Evolutionary conservation across 2,329 filamentous ascomycete species (phyloP).

Genomic region (Colletotrichum sp.): DNA sequence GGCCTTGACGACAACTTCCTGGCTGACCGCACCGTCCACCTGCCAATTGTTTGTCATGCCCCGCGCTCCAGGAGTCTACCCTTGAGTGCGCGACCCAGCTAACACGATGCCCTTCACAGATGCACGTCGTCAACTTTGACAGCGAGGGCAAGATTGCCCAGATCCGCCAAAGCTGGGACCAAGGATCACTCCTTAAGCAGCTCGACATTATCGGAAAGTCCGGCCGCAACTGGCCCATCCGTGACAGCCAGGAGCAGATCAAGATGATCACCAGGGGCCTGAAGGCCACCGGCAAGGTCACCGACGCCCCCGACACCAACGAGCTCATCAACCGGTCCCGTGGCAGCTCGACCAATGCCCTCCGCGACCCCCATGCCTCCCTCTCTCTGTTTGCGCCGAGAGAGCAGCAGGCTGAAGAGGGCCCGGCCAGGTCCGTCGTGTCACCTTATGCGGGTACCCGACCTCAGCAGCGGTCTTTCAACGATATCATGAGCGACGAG

Average conservation of each 20-base stretch:
- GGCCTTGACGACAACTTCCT: slow-evolving; percentile 94
- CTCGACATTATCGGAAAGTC: slow-evolving; percentile 91
- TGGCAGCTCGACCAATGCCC: slow-evolving; percentile 57
- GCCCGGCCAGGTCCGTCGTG: slow-evolving; percentile 45
- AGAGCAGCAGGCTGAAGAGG: slow-evolving; percentile 51
- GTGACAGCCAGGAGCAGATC: slow-evolving; percentile 83
- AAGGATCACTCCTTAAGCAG: slow-evolving; percentile 89
- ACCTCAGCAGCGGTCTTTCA: slow-evolving; percentile 71
- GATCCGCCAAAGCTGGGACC: slow-evolving; percentile 94
- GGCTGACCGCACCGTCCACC: slow-evolving; percentile 76
- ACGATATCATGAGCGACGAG: slow-evolving; percentile 72
- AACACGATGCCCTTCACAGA: slow-evolving; percentile 49
- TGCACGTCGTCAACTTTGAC: slow-evolving; percentile 89
- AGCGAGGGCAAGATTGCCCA: slow-evolving; percentile 78
- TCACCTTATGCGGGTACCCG: slow-evolving; percentile 65
- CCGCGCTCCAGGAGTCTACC: neutral
- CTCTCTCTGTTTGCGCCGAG: slow-evolving; percentile 77
- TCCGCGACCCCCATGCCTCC: slow-evolving; percentile 72
- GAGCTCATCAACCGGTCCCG: slow-evolving; percentile 50
- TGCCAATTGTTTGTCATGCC: slow-evolving; percentile 76
- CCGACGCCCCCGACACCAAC: slow-evolving; percentile 37
- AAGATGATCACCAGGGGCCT: slow-evolving; percentile 72
- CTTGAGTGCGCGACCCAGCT: neutral
- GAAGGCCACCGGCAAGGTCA: slow-evolving; percentile 48
- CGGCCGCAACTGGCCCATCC: slow-evolving; percentile 94